phyloP scores from a whole-genome alignment of 2,329 filamentous ascomycete genomes.

The Fusarium mundagurra region DNA sequence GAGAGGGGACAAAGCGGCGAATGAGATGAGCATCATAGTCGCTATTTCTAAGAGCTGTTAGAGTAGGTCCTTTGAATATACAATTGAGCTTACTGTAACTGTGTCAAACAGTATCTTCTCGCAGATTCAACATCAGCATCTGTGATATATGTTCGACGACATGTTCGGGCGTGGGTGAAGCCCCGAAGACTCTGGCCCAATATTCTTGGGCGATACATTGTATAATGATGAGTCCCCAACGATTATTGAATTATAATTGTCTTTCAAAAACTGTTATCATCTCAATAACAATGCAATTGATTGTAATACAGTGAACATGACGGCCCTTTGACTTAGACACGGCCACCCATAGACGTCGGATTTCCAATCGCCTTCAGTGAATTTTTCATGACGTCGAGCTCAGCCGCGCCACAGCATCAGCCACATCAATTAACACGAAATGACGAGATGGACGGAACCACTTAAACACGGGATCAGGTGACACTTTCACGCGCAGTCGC shows the following conservation, averaged over 20 bases:
- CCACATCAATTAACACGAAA: conserved; percentile 21
- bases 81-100: conserved; percentile 57
- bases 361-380: conserved; percentile 38
- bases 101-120: conserved; percentile 62
- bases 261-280: neutral
- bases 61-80: neutral
- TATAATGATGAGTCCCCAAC: conserved; percentile 8
- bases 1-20: conserved; percentile 81
- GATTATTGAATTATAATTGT: neutral
- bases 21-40: conserved; percentile 91
- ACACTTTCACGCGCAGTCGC: conserved; percentile 52
- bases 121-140: conserved; percentile 63
- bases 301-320: conserved; percentile 23
- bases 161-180: conserved; percentile 43
- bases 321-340: conserved; percentile 17
- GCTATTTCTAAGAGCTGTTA: conserved; percentile 69
- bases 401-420: conserved; percentile 20
- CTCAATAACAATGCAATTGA: conserved; percentile 4
- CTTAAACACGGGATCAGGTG: conserved; percentile 52
- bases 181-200: conserved; percentile 52
- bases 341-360: conserved; percentile 38
- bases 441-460: neutral
- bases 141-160: conserved; percentile 57
- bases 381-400: conserved; percentile 45
- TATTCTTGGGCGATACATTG: conserved; percentile 54